Conservation (phyloP, 2,329 filamentous ascomycete species). For the Fusarium sp. region DNA sequence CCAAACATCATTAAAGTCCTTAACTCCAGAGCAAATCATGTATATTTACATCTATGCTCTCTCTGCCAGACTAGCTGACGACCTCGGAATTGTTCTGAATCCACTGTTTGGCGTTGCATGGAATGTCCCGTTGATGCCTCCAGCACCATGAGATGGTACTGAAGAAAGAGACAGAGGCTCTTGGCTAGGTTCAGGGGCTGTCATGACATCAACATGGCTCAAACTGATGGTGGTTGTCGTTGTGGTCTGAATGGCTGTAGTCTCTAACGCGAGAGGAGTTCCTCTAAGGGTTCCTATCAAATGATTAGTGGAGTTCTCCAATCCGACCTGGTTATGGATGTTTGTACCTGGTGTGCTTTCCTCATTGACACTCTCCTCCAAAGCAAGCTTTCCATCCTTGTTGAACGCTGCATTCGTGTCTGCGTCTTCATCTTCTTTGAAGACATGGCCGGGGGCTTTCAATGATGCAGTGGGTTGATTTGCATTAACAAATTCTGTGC, state of each 20-base stretch:
- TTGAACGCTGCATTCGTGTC: slow-evolving; percentile 4
- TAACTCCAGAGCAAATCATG: not conserved
- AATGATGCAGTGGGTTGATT: slow-evolving; percentile 4
- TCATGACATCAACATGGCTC: not conserved
- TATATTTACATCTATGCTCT: not conserved
- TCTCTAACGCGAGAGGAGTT: not conserved
- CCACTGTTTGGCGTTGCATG: slow-evolving; percentile 22
- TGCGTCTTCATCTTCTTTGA: slow-evolving; percentile 18
- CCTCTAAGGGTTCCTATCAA: not conserved
- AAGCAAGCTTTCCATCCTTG: slow-evolving; percentile 6
- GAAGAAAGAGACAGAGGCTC: not conserved
- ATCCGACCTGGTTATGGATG: not conserved
- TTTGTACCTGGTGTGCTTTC: not conserved
- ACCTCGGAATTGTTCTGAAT: slow-evolving; percentile 41
- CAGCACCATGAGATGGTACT: not conserved
- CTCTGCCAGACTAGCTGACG: slow-evolving; percentile 31
- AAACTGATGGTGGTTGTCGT: slow-evolving; percentile 3
- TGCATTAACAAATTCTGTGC: slow-evolving; percentile 24
- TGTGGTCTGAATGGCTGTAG: not conserved
- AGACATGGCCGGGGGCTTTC: slow-evolving; percentile 17
- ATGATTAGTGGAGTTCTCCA: not conserved
- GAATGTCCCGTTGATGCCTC: slow-evolving; percentile 1
- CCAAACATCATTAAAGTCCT: not conserved
- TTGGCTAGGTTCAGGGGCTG: slow-evolving; percentile 9
- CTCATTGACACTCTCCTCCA: not conserved